Evolutionary conservation across 2,329 filamentous ascomycete genomes (phyloP).

Genomic region (Pezicula carpinea): DNA sequence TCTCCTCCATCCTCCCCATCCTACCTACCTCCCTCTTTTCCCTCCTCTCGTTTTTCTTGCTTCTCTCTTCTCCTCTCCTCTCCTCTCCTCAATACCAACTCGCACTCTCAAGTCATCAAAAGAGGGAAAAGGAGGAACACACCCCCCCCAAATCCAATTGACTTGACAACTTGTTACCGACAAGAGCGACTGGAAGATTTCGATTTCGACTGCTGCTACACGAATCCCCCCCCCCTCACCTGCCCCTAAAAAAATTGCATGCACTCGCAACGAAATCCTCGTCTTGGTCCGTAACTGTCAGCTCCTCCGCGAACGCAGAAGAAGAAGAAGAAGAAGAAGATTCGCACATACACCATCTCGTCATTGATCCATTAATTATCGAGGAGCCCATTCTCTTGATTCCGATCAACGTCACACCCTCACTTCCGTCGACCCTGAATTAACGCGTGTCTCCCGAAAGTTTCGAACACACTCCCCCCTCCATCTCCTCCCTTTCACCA

Average conservation of each 20-base stretch:
- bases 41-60: constrained; percentile 5
- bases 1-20: constrained; percentile 11
- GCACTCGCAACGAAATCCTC: constrained; percentile 4
- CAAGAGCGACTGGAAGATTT: constrained; percentile 10
- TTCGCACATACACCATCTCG: constrained; percentile 6
- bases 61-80: constrained; percentile 1
- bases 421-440: constrained; percentile 3
- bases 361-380: neutral
- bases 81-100: neutral
- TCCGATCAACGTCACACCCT: neutral
- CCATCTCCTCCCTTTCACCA: constrained; percentile 7
- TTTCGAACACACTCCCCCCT: constrained; percentile 3
- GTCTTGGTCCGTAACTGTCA: constrained; percentile 24
- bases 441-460: neutral
- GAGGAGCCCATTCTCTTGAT: neutral
- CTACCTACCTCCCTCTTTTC: constrained; percentile 12
- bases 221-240: constrained; percentile 13
- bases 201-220: constrained; percentile 9
- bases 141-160: no score
- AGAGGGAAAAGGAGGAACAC: constrained; percentile 15
- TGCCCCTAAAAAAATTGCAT: no score
- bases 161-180: constrained; percentile 20
- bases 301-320: constrained; percentile 4
- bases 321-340: constrained; percentile 3
- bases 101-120: constrained; percentile 10